These are phyloP conservation scores for Penicillium hordei DNA, from an alignment of 2,329 filamentous ascomycete species.

Conservation along the genomic window DNA sequence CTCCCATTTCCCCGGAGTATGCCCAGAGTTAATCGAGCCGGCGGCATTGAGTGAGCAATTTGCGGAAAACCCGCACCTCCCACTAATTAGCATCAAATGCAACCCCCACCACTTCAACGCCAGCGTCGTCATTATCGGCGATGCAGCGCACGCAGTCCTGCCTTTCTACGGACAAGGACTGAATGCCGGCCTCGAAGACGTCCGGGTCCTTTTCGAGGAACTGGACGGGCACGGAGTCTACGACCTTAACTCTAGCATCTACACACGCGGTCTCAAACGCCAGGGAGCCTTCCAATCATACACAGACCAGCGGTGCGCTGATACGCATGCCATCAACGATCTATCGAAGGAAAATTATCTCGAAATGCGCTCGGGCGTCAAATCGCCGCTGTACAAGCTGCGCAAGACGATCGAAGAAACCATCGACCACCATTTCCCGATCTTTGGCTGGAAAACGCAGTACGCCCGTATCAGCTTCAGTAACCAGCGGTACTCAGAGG, in stretches of 20 bases:
- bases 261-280: conserved; percentile 47
- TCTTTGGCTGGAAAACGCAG: conserved; percentile 84
- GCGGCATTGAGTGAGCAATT: conserved; percentile 73
- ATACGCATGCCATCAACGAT: conserved; percentile 88
- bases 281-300: conserved; percentile 67
- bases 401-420: conserved; percentile 86
- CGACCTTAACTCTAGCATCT: conserved; percentile 31
- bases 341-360: conserved; percentile 87
- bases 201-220: conserved; percentile 79
- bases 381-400: conserved; percentile 71
- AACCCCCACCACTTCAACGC: conserved; percentile 77
- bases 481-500: conserved; percentile 85
- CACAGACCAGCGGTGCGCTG: conserved; percentile 68
- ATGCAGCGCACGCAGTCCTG: conserved; percentile 96
- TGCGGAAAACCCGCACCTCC: conserved; percentile 78
- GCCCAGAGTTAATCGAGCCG: conserved; percentile 59
- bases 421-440: conserved; percentile 72
- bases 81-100: conserved; percentile 91
- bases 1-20: conserved; percentile 79
- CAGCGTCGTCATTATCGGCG: conserved; percentile 81
- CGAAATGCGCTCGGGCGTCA: conserved; percentile 88
- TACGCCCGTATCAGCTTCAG: conserved; percentile 92
- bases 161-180: conserved; percentile 98
- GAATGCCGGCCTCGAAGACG: conserved; percentile 94
- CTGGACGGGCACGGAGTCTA: conserved; percentile 67